A percentile compares a stretch with the other conserved stretches of the same genome.
These are phyloP conservation scores for Antitrichia curtipendula DNA, from an alignment of 225 moss, liverwort and hornwort species.

Conservation along the genomic window DNA sequence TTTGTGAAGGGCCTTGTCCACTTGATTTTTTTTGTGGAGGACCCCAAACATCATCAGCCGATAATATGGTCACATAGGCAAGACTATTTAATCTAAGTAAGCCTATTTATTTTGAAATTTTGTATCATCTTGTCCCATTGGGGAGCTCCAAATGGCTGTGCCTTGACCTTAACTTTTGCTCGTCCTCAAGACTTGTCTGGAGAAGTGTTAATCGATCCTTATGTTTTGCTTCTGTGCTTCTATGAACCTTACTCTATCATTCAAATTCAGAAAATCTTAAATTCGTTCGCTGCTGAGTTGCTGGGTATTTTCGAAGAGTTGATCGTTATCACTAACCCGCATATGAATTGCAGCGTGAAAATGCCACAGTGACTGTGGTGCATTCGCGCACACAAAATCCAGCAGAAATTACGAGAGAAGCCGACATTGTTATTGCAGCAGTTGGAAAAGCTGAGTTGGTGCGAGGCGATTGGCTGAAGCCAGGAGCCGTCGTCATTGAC, in stretches of 20 bases:
- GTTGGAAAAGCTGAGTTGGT: constrained; percentile 69
- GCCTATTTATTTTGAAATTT: background rate
- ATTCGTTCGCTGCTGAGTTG: background rate
- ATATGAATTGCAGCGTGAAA: constrained; percentile 32
- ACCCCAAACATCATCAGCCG: background rate
- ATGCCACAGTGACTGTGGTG: constrained; percentile 87
- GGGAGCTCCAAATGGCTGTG: background rate
- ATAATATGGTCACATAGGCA: background rate
- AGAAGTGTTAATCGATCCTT: background rate
- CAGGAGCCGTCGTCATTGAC: constrained; percentile 80
- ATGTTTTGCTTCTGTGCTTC: background rate
- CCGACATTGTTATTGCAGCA: constrained; percentile 83
- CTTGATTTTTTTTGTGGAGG: background rate
- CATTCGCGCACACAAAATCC: constrained; percentile 67
- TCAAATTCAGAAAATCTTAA: background rate
- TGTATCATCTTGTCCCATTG: background rate
- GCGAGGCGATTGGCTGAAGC: constrained; percentile 78
- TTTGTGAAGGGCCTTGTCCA: background rate
- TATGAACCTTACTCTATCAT: background rate
- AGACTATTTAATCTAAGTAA: background rate
- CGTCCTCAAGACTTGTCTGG: background rate
- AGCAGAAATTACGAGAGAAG: constrained; percentile 50
- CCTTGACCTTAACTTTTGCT: background rate
- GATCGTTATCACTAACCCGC: background rate
- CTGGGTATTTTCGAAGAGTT: background rate